A percentile compares a stretch with the other conserved stretches of the same genome.
Conservation (phyloP, 208 protist species). For the Pavlovales sp. region DNA sequence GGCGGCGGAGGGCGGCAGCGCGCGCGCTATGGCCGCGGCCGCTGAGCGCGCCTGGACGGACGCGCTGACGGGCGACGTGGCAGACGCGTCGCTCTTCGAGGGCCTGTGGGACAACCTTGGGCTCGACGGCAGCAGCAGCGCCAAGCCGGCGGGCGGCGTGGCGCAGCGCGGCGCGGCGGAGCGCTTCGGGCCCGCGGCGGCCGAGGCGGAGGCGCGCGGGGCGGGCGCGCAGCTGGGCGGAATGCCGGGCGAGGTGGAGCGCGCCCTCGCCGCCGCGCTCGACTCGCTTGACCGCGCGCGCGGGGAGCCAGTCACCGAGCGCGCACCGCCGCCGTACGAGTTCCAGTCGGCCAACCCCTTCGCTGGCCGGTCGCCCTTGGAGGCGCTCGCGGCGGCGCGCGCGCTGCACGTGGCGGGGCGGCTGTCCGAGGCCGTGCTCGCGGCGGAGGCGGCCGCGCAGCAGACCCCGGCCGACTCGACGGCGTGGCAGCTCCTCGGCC, state of each 20-base stretch:
- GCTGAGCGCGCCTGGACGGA: neutral
- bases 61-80: neutral
- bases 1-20: no score
- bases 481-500: constrained; percentile 48
- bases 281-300: no score
- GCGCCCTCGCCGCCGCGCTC: neutral
- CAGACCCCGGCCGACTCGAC: constrained; percentile 30
- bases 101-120: neutral
- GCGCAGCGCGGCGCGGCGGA: no score
- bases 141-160: no score
- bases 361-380: neutral
- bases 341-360: neutral
- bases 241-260: neutral
- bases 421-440: constrained; percentile 28
- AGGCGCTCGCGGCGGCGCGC: neutral
- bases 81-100: neutral
- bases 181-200: no score
- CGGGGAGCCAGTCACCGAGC: neutral
- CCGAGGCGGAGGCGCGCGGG: neutral
- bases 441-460: constrained; percentile 44
- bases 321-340: neutral
- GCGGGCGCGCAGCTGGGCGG: no score
- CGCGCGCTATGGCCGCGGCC: no score
- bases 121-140: no score
- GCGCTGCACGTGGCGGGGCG: neutral